Base-by-base conservation (phyloP, 2,329 filamentous ascomycete genomes). In the Aspergillus spinulosporus region DNA sequence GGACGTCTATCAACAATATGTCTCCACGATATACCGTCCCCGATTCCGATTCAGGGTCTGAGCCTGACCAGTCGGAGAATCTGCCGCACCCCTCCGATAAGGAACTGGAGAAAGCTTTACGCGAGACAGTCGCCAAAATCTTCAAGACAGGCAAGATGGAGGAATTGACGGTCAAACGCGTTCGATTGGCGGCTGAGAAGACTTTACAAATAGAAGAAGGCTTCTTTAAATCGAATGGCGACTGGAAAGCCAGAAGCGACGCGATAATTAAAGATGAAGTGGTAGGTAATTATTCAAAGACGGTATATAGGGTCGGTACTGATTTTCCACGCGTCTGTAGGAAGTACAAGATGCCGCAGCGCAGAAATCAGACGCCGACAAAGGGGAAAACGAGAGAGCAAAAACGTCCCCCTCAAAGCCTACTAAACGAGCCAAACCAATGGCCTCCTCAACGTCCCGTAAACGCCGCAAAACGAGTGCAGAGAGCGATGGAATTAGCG, bases 201-300 rank as follows among this genome's bases (percentile, higher is more conserved):
- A 68, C 77, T 48, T 68, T 87, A 8, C 76, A 75, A 32, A 70
- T 87, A 21, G 73, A 78, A 5, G 71, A 73, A 4, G 82, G 77
- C 2, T 86, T 84, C 64, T 79, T 86, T 62, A 87, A 83, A 64
- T 70, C 62, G n/a, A 70, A 80, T 57, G 63, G 64, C 1, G 64
- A 66, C 3, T 88, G 85, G 85, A 86, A 83, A 60, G 59, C 64
- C 9, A 73, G 71, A 55, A 85, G 82, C 66, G 82, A 83, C 59
- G 58, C 72, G 1, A 73, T 85, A 50, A 82, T 86, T 49, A 75
- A 76, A 66, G 74, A 77, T 55, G 77, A 85, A 72, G 76, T 82
- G 65, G 78, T 81, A 70, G 59, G 74, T 66, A 31, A 11, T 21
- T 53, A 37, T 36, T 28, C 49, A 26, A 12, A 21, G 31, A 7